Conservation (phyloP, 140 eudicot species). For the Bidens hawaiensis region DNA sequence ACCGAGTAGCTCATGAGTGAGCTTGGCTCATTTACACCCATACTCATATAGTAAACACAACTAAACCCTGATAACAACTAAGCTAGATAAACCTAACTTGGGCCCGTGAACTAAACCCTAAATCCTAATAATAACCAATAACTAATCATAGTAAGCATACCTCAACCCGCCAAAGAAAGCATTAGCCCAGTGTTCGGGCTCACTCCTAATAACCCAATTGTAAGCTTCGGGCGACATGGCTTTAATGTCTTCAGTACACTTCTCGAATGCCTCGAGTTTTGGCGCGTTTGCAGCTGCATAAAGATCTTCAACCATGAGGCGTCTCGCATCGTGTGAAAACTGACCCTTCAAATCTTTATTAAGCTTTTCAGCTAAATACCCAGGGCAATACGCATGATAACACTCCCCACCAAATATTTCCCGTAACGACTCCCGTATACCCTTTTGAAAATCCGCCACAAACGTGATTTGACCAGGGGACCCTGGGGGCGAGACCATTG, state of each 20-base stretch:
- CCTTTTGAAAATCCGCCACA: slow-evolving; percentile 46
- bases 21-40: too few species aligned
- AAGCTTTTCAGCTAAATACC: slow-evolving; percentile 39
- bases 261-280: slow-evolving; percentile 32
- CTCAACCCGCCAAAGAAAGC: slow-evolving; percentile 41
- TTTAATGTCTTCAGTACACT: slow-evolving; percentile 39
- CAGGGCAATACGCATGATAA: slow-evolving; percentile 40
- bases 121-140: too few species aligned
- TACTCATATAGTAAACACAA: too few species aligned
- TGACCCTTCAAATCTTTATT: slow-evolving; percentile 44
- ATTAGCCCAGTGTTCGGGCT: slow-evolving; percentile 45
- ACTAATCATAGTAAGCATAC: too few species aligned
- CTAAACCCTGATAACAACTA: too few species aligned
- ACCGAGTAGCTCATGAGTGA: too few species aligned
- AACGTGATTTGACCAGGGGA: slow-evolving; percentile 33
- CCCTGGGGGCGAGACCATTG: slow-evolving; percentile 10
- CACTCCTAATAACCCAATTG: slow-evolving; percentile 43
- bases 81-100: too few species aligned
- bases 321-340: slow-evolving; percentile 40
- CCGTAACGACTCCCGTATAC: slow-evolving; percentile 31
- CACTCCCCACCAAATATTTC: slow-evolving; percentile 41
- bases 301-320: slow-evolving; percentile 46
- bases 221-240: slow-evolving; percentile 40
- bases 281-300: slow-evolving; percentile 47
- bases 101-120: too few species aligned